Conservation (phyloP, 768 basidiomycete species). For the Hortiboletus campestris region DNA sequence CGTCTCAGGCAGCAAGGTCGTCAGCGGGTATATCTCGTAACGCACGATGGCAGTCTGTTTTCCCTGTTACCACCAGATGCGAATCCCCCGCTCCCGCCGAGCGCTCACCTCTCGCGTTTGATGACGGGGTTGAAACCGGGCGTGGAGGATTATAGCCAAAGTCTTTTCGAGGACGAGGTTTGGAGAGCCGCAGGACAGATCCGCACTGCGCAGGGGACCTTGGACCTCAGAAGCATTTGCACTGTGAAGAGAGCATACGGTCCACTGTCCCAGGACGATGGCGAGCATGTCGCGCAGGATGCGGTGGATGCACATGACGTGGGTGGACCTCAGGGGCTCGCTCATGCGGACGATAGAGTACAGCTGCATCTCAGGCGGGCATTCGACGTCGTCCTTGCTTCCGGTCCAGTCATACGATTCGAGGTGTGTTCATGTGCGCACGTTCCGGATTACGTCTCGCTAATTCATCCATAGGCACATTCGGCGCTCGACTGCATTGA, state of each 20-base stretch:
- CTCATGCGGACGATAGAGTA: constrained; percentile 40
- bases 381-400: constrained; percentile 74
- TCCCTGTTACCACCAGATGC: constrained; percentile 49
- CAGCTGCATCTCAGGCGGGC: constrained; percentile 57
- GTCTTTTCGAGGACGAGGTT: constrained; percentile 51
- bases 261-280: constrained; percentile 28
- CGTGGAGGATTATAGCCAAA: constrained; percentile 29
- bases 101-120: constrained; percentile 36
- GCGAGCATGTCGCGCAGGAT: constrained; percentile 28
- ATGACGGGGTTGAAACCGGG: constrained; percentile 28
- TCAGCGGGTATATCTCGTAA: constrained; percentile 64
- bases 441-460: background rate
- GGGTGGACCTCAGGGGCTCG: constrained; percentile 59
- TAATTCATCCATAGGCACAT: constrained; percentile 48
- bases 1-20: constrained; percentile 59
- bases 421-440: constrained; percentile 56
- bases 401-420: constrained; percentile 68
- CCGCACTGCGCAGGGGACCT: constrained; percentile 59
- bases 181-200: constrained; percentile 64
- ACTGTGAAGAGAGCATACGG: constrained; percentile 55
- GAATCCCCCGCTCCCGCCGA: constrained; percentile 71
- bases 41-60: constrained; percentile 75
- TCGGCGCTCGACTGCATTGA: constrained; percentile 68
- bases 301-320: constrained; percentile 56
- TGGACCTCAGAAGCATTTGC: constrained; percentile 70